These are phyloP conservation scores for Gossypium ekmanianum DNA, from an alignment of 345 rosid genomes.

Conservation along the genomic window DNA sequence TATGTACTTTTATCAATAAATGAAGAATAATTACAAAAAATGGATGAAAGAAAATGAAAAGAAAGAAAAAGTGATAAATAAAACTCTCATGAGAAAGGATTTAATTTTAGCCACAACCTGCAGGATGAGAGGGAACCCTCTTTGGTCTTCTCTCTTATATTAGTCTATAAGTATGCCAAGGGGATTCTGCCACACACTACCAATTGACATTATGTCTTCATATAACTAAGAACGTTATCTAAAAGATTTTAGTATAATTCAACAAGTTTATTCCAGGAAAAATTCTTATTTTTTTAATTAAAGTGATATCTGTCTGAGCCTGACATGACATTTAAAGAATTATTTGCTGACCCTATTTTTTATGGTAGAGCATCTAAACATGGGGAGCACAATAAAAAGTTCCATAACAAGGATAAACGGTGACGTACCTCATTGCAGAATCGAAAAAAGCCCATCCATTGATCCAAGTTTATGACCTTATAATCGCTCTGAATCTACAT, in stretches of 20 bases:
- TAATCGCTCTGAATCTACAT: conserved; percentile 82
- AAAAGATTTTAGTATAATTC: not conserved
- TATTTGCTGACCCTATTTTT: not conserved
- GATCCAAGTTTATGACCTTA: conserved; percentile 92
- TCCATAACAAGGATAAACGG: not conserved
- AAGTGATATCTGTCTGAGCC: not conserved
- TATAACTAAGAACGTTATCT: not conserved
- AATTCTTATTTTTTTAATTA: not conserved
- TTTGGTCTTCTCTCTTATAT: not conserved
- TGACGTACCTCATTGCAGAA: conserved; percentile 86
- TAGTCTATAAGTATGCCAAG: not conserved
- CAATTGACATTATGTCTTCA: not conserved
- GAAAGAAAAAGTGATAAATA: not conserved
- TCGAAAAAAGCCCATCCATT: conserved; percentile 84
- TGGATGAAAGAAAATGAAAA: not conserved
- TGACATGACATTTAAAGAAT: not conserved
- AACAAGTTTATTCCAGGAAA: not conserved
- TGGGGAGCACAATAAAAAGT: not conserved
- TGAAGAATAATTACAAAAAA: no score
- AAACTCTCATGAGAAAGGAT: not conserved
- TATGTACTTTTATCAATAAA: no score
- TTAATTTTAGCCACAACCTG: not conserved
- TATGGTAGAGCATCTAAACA: not conserved
- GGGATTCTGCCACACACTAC: not conserved
- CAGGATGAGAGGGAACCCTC: not conserved